Evolutionary conservation across 2,329 filamentous ascomycete genomes (phyloP), one percentile per base, ranked within the genome.

Genomic region (Hyphodiscus sp.): DNA sequence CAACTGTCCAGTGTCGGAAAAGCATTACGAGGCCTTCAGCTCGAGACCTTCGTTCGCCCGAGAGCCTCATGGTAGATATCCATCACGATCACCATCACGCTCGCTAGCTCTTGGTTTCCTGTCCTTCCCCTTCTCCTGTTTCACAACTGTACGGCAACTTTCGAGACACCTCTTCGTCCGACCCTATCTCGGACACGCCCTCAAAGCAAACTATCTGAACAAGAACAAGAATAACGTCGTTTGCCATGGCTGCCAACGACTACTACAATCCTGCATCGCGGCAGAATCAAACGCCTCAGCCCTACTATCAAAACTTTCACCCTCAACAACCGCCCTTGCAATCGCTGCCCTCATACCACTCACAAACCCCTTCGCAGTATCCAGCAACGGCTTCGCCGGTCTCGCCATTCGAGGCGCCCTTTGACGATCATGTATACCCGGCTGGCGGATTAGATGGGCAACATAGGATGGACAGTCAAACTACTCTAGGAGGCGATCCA

Each of bases 381-480:
- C 52, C 51, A n/a, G 53, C 56, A 33, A 47, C 42, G 51, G 45
- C 49, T 18, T 61, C 62, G 5, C 61, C 63, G 1, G 63, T 78
- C 18, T 78, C 81, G 19, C 83, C 84, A 10, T 86, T 86, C 66
- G 80, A 82, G 51, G 80, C 78, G 47, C 80, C 83, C 52, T 87
- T 87, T 67, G 83, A 86, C 69, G 84, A 87, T 67, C 75, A 83
- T 70, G 76, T 78, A 53, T 86, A 87, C 65, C 81, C 82, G 52
- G 73, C 77, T 49, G 48, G 55, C 47, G 30, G 76, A 75, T 66
- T 50, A 2, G 45, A 51, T 55, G 49, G 55, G 47, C 58, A 61
- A 51, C 44, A 66, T 68, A 52, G 47, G 20, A 47, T 44, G 20
- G 51, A 57, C 26, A 70, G 66, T 60, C 70, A 62, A 59, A 64